Evolutionary conservation across 1,139 yeast genomes (phyloP), one percentile per base, ranked within the genome.

Genomic region (Yamadazyma sp.): DNA sequence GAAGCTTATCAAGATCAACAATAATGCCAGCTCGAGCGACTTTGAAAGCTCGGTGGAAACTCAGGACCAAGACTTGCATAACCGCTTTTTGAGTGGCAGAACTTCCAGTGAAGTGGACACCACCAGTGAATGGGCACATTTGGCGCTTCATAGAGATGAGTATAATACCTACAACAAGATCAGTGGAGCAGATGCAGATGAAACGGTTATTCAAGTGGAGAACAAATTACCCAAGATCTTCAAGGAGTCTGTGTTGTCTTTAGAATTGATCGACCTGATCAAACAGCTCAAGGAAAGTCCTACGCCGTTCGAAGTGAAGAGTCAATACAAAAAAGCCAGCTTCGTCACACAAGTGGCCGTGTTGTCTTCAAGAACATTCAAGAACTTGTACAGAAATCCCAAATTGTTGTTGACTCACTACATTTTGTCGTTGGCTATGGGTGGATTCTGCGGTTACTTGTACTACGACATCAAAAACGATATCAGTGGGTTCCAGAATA

Each of bases 401-500:
- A 84, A 81, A 64, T 69, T 92, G 20, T 69, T 92, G 38, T 61
- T 88, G 47, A 86, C 94, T 1, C 95, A 92, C 57, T 92, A 91
- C 56, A 68, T 85, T 2, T 70, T 91, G 46, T 84, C 96, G 0
- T 63, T 87, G 7, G 55, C 82, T 14, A 79, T 91, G 61, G 96
- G 96, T 0, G 58, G 80, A 3, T 87, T 92, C 61, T 84, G 96
- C 63, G 97, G 98, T 0, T 79, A 80, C 40, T 69, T 92, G 31
- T 92, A 92, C 61, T 91, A 83, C 62, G 73, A 88, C 53, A 81
- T 91, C 17, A 71, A 82, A 33, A 85, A 89, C 55, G 96, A 92
- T 60, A 91, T 92, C 43, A 82, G 95, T 55, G 98, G 98, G 0
- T 92, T 92, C 70, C 98, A 92, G 60, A 92, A 92, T 62, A 77